Conservation (phyloP, 2,329 filamentous ascomycete genomes). For the Berkeleyomyces rouxiae region DNA sequence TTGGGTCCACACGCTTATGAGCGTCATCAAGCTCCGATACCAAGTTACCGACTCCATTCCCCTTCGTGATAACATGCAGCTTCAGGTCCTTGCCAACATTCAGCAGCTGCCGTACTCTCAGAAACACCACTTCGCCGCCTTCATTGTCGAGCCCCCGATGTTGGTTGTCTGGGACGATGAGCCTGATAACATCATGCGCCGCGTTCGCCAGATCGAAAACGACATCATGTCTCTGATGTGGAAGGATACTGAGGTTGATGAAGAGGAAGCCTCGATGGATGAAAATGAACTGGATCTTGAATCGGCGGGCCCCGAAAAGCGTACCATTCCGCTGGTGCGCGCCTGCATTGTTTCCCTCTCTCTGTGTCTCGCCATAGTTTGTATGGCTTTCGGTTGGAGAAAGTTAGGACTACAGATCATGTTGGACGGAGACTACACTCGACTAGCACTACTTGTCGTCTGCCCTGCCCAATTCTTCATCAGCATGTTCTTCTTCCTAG, state of each 20-base stretch:
- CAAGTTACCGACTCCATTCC: conserved; percentile 35
- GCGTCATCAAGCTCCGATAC: conserved; percentile 25
- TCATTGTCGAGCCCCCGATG: conserved; percentile 39
- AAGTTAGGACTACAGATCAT: conserved; percentile 36
- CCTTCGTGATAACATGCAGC: conserved; percentile 36
- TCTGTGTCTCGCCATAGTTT: conserved; percentile 32
- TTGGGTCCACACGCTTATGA: conserved; percentile 43
- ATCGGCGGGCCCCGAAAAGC: conserved; percentile 25
- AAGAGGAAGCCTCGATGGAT: conserved; percentile 15
- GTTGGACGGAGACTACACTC: conserved; percentile 35
- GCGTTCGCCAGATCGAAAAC: conserved; percentile 34
- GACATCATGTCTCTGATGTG: conserved; percentile 43
- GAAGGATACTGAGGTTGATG: conserved; percentile 27
- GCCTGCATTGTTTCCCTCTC: conserved; percentile 36
- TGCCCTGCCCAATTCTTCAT: conserved; percentile 42
- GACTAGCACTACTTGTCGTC: conserved; percentile 36
- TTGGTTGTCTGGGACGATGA: conserved; percentile 50
- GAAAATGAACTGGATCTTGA: conserved; percentile 31
- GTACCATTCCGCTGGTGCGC: conserved; percentile 38
- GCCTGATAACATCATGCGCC: conserved; percentile 35
- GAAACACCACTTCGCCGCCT: conserved; percentile 50
- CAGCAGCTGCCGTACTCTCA: conserved; percentile 39
- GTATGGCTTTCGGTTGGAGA: conserved; percentile 40
- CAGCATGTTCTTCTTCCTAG: conserved; percentile 32
- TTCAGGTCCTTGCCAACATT: conserved; percentile 45